Evolutionary conservation across 1,139 yeast species (phyloP).

Genomic region (Yamadazyma dushanensis): DNA sequence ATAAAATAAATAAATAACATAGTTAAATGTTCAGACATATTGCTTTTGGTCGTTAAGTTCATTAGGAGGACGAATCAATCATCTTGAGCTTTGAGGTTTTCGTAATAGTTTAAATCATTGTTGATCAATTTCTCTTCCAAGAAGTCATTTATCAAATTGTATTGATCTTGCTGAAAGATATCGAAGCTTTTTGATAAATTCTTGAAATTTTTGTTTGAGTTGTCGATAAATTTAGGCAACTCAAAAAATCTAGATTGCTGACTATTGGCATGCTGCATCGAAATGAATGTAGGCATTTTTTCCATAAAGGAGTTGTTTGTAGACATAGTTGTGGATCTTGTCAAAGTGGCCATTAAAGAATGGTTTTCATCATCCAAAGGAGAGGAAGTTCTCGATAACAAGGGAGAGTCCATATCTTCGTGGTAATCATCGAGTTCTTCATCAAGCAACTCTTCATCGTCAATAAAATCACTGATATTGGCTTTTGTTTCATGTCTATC

Average conservation of each 20-base stretch:
- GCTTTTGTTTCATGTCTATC: background rate
- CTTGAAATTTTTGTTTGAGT: conserved; percentile 5
- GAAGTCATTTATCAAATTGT: conserved; percentile 42
- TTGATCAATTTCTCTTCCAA: conserved; percentile 41
- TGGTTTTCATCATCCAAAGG: conserved; percentile 37
- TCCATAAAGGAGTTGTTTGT: conserved; percentile 25
- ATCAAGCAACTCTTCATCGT: conserved; percentile 12
- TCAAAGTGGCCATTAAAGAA: conserved; percentile 41
- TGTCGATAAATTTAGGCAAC: conserved; percentile 23
- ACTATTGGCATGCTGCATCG: background rate
- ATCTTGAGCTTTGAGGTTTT: conserved; percentile 14
- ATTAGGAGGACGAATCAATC: conserved; percentile 1
- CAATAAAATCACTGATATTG: conserved; percentile 3
- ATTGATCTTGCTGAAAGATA: conserved; percentile 37
- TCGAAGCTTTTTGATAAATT: conserved; percentile 18
- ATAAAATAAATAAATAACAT: conserved; percentile 11
- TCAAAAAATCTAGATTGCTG: conserved; percentile 22
- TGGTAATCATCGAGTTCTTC: conserved; percentile 18
- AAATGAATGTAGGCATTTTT: conserved; percentile 10
- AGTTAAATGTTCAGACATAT: background rate
- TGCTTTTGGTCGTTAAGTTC: conserved; percentile 2
- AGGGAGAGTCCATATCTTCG: conserved; percentile 27
- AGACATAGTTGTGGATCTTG: conserved; percentile 47
- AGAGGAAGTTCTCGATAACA: conserved; percentile 41
- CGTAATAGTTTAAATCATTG: conserved; percentile 37